phyloP scores from a whole-genome alignment of 352 stramenopile species.

The Pythium monospermum region DNA sequence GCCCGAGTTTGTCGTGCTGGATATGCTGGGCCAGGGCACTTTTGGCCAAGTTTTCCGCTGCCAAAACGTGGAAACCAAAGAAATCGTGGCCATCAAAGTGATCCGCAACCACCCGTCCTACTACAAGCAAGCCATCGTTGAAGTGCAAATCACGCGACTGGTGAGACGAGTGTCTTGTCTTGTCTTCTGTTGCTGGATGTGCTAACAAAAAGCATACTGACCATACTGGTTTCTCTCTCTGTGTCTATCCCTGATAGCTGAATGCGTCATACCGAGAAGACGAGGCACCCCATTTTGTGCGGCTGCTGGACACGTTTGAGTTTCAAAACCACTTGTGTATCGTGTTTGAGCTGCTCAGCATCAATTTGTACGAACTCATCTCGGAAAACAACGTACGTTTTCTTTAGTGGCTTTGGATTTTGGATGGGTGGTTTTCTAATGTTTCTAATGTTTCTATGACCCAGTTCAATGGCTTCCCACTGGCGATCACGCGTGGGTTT shows the following conservation, averaged over 20 bases:
- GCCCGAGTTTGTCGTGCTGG: constrained; percentile 84
- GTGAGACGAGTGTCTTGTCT: constrained; percentile 31
- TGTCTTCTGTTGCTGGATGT: background rate
- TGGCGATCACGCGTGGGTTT: constrained; percentile 91
- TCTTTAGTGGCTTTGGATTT: too few relatives aligned
- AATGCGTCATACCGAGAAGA: constrained; percentile 22
- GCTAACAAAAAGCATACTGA: background rate
- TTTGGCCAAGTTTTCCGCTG: constrained; percentile 56
- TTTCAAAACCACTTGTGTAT: constrained; percentile 92
- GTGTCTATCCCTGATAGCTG: constrained; percentile 23
- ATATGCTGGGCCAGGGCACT: constrained; percentile 90
- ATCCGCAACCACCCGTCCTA: constrained; percentile 95
- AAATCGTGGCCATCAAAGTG: constrained; percentile 94
- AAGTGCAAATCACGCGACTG: constrained; percentile 90
- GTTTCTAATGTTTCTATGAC: background rate
- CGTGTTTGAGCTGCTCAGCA: constrained; percentile 91
- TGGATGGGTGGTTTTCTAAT: too few relatives aligned
- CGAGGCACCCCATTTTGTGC: constrained; percentile 70
- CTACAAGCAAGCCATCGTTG: constrained; percentile 89
- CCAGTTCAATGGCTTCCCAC: constrained; percentile 72
- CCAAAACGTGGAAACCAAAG: constrained; percentile 41
- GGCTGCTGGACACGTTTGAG: constrained; percentile 88
- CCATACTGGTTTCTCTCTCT: background rate
- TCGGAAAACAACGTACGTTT: constrained; percentile 84
- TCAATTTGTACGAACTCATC: constrained; percentile 95